phyloP scores from a whole-genome alignment of 1,284 basidiomycete genomes.

The Leucoagaricus sp. region DNA sequence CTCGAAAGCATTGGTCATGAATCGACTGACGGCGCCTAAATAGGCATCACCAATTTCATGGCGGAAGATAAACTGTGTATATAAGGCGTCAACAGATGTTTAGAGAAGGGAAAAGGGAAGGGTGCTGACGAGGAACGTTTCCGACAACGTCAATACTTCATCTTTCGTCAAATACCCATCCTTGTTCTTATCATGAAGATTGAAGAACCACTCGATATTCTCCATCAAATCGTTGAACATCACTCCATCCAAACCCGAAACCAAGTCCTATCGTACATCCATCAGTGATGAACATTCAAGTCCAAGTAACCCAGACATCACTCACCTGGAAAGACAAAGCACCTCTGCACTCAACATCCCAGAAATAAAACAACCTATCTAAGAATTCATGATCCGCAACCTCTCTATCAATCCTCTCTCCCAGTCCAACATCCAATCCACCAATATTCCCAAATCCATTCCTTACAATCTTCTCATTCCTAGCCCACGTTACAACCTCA shows the following conservation, averaged over 20 bases:
- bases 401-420: slow-evolving; percentile 77
- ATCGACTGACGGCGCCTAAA: slow-evolving; percentile 91
- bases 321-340: slow-evolving; percentile 83
- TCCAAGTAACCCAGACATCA: not conserved
- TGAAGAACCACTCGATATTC: slow-evolving; percentile 99
- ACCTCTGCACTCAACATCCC: slow-evolving; percentile 82
- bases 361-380: slow-evolving; percentile 85
- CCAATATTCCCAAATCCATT: slow-evolving; percentile 68
- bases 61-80: slow-evolving; percentile 89
- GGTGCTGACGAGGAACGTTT: slow-evolving; percentile 81
- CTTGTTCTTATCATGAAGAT: slow-evolving; percentile 93
- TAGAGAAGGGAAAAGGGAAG: not conserved
- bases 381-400: slow-evolving; percentile 85
- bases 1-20: slow-evolving; percentile 97
- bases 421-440: not conserved
- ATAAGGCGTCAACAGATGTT: not conserved
- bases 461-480: slow-evolving; percentile 91
- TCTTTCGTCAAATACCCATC: slow-evolving; percentile 95
- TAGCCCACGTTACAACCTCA: slow-evolving; percentile 94
- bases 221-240: slow-evolving; percentile 98
- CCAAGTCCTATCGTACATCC: slow-evolving; percentile 67
- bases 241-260: slow-evolving; percentile 87
- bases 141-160: slow-evolving; percentile 93
- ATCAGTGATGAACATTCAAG: not conserved
- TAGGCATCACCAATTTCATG: slow-evolving; percentile 97